phyloP scores from a whole-genome alignment of 352 stramenopile species.

The Pythium pyrilobum region DNA sequence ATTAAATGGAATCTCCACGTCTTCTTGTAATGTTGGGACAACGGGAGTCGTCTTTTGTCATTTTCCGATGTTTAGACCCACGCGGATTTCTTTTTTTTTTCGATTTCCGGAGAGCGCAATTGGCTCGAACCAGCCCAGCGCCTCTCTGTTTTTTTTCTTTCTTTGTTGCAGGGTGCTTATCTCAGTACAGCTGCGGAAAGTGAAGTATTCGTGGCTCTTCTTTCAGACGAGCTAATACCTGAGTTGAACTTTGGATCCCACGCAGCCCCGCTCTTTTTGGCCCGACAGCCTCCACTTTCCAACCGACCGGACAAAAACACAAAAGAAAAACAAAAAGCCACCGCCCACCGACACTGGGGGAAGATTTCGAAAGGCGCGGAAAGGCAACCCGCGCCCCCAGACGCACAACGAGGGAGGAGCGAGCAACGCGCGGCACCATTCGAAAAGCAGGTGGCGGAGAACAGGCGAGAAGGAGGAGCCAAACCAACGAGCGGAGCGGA shows the following conservation, averaged over 20 bases:
- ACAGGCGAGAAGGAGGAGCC: neutral
- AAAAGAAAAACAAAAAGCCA: constrained; percentile 33
- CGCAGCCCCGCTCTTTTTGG: constrained; percentile 2
- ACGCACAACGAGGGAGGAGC: neutral
- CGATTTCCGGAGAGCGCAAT: constrained; percentile 5
- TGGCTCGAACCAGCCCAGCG: constrained; percentile 8
- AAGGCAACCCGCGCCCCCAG: constrained; percentile 28
- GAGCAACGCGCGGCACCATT: neutral
- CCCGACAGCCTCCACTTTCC: neutral
- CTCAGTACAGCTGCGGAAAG: constrained; percentile 6
- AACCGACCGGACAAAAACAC: constrained; percentile 23
- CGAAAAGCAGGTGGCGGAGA: constrained; percentile 5
- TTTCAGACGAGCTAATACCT: neutral
- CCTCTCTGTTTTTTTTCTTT: constrained; percentile 1
- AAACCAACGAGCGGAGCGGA: constrained; percentile 4
- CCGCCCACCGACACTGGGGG: too few species aligned
- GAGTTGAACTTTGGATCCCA: constrained; percentile 18
- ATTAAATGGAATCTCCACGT: too few species aligned
- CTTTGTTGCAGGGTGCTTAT: constrained; percentile 8
- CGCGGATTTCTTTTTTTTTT: too few species aligned
- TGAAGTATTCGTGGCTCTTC: constrained; percentile 2
- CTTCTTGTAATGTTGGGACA: too few species aligned
- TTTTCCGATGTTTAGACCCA: too few species aligned
- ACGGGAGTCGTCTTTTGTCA: too few species aligned
- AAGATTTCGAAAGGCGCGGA: constrained; percentile 19